Evolutionary conservation across 2,329 filamentous ascomycete genomes (phyloP).

Genomic region (Aspergillus calidoustus): DNA sequence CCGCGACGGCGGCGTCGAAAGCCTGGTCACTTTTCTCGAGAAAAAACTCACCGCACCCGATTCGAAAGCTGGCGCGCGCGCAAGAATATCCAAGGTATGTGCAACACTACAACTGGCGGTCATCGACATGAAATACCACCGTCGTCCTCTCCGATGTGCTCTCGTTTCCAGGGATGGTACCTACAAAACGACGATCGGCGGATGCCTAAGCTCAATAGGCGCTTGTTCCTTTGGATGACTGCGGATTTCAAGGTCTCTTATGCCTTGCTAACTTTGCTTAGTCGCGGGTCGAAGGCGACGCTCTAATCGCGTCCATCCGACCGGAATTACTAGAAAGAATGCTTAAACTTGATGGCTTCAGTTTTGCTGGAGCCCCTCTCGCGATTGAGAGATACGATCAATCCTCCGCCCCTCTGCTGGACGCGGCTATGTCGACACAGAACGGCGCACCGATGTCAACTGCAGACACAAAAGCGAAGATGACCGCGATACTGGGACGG

Average conservation of each 20-base stretch:
- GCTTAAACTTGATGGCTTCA: slow-evolving; percentile 69
- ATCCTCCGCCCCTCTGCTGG: slow-evolving; percentile 26
- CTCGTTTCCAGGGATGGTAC: slow-evolving; percentile 49
- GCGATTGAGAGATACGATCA: slow-evolving; percentile 56
- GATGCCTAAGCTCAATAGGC: slow-evolving; percentile 34
- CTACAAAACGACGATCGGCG: slow-evolving; percentile 49
- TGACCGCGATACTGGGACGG: slow-evolving; percentile 71
- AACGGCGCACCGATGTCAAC: slow-evolving; percentile 50
- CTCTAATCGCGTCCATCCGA: slow-evolving; percentile 69
- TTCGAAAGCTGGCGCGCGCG: slow-evolving; percentile 54
- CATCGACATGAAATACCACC: slow-evolving; percentile 44
- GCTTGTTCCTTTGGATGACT: slow-evolving; percentile 44
- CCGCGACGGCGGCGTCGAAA: slow-evolving; percentile 67
- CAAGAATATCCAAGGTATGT: slow-evolving; percentile 81
- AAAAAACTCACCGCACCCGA: slow-evolving; percentile 66
- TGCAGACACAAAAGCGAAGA: slow-evolving; percentile 67
- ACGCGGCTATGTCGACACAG: slow-evolving; percentile 32
- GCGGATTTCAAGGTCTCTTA: slow-evolving; percentile 50
- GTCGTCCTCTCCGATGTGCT: slow-evolving; percentile 43
- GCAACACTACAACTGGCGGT: slow-evolving; percentile 49
- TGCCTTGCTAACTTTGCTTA: slow-evolving; percentile 71
- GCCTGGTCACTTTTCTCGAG: slow-evolving; percentile 71
- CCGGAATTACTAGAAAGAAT: slow-evolving; percentile 68
- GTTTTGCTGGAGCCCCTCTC: slow-evolving; percentile 69
- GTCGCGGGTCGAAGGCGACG: slow-evolving; percentile 72